phyloP scores from a whole-genome alignment of 164 flowering plant species.

The Aristolochia californica region DNA sequence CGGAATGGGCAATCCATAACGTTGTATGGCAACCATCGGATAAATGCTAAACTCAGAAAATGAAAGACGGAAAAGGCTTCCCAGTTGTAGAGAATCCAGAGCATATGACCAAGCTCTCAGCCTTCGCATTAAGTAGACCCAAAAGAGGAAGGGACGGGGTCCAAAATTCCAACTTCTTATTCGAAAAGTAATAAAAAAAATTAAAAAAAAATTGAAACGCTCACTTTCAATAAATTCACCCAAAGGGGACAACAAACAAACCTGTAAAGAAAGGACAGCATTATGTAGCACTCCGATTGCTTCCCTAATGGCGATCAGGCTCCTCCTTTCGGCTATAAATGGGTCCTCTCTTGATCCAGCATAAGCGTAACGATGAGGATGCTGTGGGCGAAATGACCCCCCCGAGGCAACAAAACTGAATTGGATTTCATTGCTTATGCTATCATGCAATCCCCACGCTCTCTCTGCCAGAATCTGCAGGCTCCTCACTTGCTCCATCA shows the following conservation, averaged over 20 bases:
- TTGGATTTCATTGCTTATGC: conserved; percentile 13
- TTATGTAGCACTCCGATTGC: conserved; percentile 14
- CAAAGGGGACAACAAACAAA: background rate
- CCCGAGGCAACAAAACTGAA: conserved; percentile 4
- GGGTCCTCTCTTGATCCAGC: conserved; percentile 13
- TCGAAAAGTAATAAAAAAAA: too few species aligned
- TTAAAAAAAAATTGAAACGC: too few species aligned
- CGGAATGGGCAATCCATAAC: too few species aligned
- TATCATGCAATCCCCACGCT: conserved; percentile 17
- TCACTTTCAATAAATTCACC: too few species aligned
- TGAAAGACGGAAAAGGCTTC: too few species aligned
- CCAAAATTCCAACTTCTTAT: too few species aligned
- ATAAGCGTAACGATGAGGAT: background rate
- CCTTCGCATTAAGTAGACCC: too few species aligned
- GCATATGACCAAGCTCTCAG: too few species aligned
- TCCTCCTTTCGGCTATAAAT: conserved; percentile 14
- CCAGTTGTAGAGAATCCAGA: too few species aligned
- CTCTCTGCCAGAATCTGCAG: conserved; percentile 13
- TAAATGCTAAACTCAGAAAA: too few species aligned
- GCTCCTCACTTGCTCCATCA: conserved; percentile 3
- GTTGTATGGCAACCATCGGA: too few species aligned
- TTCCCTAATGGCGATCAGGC: conserved; percentile 16
- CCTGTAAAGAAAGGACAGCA: conserved; percentile 11
- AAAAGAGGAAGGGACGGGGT: too few species aligned
- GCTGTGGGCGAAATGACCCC: conserved; percentile 10